A percentile compares a stretch with the other conserved stretches of the same genome.
These are phyloP conservation scores for Fusarium secorum DNA, from an alignment of 2,329 filamentous ascomycete genomes.

Conservation along the genomic window DNA sequence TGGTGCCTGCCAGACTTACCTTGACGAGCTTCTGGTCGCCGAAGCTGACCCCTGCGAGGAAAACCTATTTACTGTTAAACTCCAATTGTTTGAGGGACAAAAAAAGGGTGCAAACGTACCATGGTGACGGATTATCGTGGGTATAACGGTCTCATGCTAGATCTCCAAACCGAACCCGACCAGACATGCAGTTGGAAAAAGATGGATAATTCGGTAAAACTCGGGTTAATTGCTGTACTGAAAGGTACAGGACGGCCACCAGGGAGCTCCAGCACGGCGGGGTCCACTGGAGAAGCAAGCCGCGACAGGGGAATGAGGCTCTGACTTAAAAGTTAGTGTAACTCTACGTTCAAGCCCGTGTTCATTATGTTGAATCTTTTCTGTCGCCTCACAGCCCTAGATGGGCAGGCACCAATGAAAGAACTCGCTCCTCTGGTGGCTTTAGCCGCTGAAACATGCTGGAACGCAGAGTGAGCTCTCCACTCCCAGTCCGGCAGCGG, in stretches of 20 bases:
- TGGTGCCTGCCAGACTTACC: conserved; percentile 58
- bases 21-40: conserved; percentile 82
- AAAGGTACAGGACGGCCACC: background rate
- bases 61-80: conserved; percentile 63
- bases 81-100: no score
- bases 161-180: conserved; percentile 20
- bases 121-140: conserved; percentile 32
- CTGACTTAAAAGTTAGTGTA: conserved; percentile 3
- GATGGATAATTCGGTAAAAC: conserved; percentile 40
- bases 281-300: background rate
- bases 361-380: conserved; percentile 3
- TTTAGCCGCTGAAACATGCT: conserved; percentile 37
- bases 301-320: background rate
- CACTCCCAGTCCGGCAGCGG: conserved; percentile 21
- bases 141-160: conserved; percentile 36
- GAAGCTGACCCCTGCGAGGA: conserved; percentile 89
- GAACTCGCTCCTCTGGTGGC: conserved; percentile 10
- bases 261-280: background rate
- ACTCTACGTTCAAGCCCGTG: background rate
- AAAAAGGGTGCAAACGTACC: conserved; percentile 22
- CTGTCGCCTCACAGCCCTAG: background rate
- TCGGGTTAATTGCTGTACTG: conserved; percentile 34
- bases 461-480: conserved; percentile 33
- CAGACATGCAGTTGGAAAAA: conserved; percentile 31
- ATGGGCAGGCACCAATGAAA: conserved; percentile 6